Conservation (phyloP, 345 rosid species). For the Geranium brycei region DNA sequence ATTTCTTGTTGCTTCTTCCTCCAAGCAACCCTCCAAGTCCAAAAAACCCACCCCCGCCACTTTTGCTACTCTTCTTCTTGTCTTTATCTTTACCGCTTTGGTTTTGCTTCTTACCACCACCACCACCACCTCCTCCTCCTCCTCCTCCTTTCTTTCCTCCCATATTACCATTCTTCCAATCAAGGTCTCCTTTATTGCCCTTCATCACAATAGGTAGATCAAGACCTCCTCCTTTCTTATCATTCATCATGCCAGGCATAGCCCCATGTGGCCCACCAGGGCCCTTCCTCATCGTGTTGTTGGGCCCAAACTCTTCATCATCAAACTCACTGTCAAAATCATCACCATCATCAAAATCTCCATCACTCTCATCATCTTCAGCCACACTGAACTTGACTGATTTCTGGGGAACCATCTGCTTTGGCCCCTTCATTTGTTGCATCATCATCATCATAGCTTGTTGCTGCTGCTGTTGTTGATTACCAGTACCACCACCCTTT, state of each 20-base stretch:
- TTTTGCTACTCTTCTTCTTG: conserved; percentile 13
- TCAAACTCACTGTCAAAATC: conserved; percentile 29
- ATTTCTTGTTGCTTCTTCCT: conserved; percentile 30
- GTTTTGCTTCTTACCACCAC: conserved; percentile 16
- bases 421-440: conserved; percentile 44
- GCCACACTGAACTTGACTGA: conserved; percentile 54
- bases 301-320: conserved; percentile 25
- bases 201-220: conserved; percentile 55
- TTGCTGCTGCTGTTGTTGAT: conserved; percentile 27
- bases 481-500: conserved; percentile 24
- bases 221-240: conserved; percentile 34
- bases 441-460: conserved; percentile 9
- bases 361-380: conserved; percentile 10
- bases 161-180: conserved; percentile 18
- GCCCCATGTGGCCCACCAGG: conserved; percentile 37
- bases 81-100: conserved; percentile 24
- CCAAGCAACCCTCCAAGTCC: conserved; percentile 11
- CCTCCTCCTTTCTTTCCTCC: conserved; percentile 20
- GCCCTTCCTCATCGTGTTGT: conserved; percentile 25
- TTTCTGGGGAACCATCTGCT: conserved; percentile 27
- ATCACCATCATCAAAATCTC: conserved; percentile 9
- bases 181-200: conserved; percentile 19
- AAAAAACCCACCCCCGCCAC: conserved; percentile 21
- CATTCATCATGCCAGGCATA: conserved; percentile 1
- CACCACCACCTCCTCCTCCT: conserved; percentile 19